Percentiles rank a stretch among this genome's conserved stretches.
phyloP scores from a whole-genome alignment of 345 rosid species.

The Reutealis trisperma region DNA sequence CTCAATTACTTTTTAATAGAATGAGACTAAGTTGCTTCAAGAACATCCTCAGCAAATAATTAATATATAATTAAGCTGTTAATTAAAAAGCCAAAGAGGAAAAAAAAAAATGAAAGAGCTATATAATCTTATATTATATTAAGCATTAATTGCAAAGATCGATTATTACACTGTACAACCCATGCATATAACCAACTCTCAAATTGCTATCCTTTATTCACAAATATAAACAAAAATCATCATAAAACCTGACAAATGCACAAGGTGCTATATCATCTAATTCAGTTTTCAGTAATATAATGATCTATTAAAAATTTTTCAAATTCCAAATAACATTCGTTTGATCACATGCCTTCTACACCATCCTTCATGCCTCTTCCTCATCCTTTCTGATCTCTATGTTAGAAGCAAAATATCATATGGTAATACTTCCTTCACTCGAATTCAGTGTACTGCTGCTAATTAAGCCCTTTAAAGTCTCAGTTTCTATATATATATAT shows the following conservation, averaged over 20 bases:
- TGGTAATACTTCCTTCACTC: neutral
- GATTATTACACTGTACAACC: conserved; percentile 49
- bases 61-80: no score
- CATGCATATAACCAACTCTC: conserved; percentile 21
- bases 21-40: no score
- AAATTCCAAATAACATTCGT: conserved; percentile 12
- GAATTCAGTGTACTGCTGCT: neutral
- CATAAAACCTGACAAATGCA: conserved; percentile 24
- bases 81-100: no score
- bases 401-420: conserved; percentile 21
- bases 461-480: conserved; percentile 9
- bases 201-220: conserved; percentile 44
- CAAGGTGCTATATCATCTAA: conserved; percentile 16
- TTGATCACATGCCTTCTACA: conserved; percentile 6
- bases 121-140: conserved; percentile 17
- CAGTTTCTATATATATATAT: conserved; percentile 11
- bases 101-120: neutral
- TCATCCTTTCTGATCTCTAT: conserved; percentile 10
- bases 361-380: neutral
- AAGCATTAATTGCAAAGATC: conserved; percentile 13
- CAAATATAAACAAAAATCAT: conserved; percentile 46
- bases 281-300: conserved; percentile 24
- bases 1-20: no score
- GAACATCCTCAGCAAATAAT: no score
- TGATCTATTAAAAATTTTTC: neutral